phyloP scores from a whole-genome alignment of 2,329 filamentous ascomycete species.

The Cladosporium velox region DNA sequence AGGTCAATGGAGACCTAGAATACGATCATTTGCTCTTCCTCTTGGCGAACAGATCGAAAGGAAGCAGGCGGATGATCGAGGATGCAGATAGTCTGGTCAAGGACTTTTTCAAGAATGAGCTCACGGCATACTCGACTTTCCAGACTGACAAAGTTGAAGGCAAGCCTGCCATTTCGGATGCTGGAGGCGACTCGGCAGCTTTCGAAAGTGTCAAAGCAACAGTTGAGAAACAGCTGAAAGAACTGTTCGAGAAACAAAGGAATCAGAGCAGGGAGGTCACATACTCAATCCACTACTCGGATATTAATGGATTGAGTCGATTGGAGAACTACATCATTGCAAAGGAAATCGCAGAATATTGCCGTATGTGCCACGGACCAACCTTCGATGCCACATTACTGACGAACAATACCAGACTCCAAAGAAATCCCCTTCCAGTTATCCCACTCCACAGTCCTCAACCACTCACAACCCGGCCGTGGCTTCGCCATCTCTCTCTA shows the following conservation, averaged over 20 bases:
- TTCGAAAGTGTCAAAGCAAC: conserved; percentile 38
- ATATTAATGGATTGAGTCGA: conserved; percentile 39
- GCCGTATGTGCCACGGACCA: background rate
- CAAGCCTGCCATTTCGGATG: conserved; percentile 34
- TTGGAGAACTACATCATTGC: conserved; percentile 42
- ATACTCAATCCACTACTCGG: conserved; percentile 39
- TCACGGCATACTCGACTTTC: conserved; percentile 35
- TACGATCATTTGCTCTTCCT: conserved; percentile 38
- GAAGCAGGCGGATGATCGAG: conserved; percentile 33
- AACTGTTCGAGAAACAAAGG: conserved; percentile 30
- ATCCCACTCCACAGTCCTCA: conserved; percentile 38
- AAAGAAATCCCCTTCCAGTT: conserved; percentile 35
- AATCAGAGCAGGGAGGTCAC: conserved; percentile 27
- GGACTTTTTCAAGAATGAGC: conserved; percentile 32
- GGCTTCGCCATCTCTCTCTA: conserved; percentile 39
- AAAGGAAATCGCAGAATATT: conserved; percentile 27
- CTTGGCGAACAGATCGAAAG: conserved; percentile 33
- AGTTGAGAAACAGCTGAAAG: conserved; percentile 35
- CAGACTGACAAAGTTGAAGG: conserved; percentile 35
- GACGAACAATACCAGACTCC: conserved; percentile 26
- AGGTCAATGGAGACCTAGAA: conserved; percentile 34
- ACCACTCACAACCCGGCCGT: conserved; percentile 34
- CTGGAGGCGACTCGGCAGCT: conserved; percentile 27
- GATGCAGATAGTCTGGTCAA: conserved; percentile 34
- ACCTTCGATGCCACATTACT: background rate